Evolutionary conservation across 2,329 filamentous ascomycete species (phyloP), one percentile per base, ranked within the genome.

Genomic region (Plectosphaerella sp.): DNA sequence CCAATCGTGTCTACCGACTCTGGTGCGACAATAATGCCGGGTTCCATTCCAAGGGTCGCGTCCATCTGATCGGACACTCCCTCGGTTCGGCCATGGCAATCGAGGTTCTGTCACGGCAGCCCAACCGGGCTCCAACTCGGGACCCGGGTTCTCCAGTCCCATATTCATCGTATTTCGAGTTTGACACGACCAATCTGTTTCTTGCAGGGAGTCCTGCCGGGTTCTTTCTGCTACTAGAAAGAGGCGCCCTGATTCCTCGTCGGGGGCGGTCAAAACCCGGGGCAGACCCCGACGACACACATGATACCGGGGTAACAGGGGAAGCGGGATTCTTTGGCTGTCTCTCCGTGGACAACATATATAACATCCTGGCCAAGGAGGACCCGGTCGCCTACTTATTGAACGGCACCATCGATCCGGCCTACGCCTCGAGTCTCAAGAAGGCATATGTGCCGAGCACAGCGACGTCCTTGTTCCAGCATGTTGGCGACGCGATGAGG

Each of bases 11-110:
- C n/a, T 97, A 96, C 66, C 83, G 89, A 16, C 78, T 97, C 1
- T 99, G 94, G 94, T 97, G 92, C 64, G 80, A 81, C 46, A 97
- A 97, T 65, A 97, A 99, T 57, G 88, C 91, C 0, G 89, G 86
- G 0, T 99, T 99, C 62, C 75, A 86, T 10, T 77, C 89, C 18
- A 78, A 83, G 54, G 94, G 94, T 7, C 86, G 90, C 9, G 91
- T 97, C 1, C 94, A 99, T 69, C 73, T 99, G 5, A 88, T 99
- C 55, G 94, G 89, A 1, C 94, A 99, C 67, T 97, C 92, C 0
- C 79, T 99, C 1, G 94, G 94, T 11, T 96, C 90, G 59, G 91
- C 91, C 39, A 97, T 99, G 90, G 88, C 92, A 3, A 75, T 97
- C 37, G 94, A 99, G 59, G 87, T 97, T 35, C 76, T 99, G 8